Conservation (phyloP, 257 asterid species). For the Solanum rostratum region DNA sequence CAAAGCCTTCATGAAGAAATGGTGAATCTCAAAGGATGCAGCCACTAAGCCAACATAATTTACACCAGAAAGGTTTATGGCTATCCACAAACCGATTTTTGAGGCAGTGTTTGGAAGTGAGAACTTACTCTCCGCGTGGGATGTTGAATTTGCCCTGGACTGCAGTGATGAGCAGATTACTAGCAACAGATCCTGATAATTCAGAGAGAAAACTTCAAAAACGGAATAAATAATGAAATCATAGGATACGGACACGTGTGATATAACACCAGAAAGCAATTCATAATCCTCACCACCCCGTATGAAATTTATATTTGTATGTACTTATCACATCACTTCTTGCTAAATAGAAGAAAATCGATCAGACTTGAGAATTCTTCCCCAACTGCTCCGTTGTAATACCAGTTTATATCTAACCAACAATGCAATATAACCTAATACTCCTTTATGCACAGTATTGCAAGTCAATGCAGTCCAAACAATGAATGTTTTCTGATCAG, state of each 20-base stretch:
- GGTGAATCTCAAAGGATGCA: not conserved
- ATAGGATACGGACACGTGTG: not conserved
- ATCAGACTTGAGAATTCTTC: not conserved
- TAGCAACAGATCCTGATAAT: not conserved
- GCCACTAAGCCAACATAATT: not conserved
- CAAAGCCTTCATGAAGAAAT: not conserved
- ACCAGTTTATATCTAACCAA: not conserved
- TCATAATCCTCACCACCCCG: not conserved
- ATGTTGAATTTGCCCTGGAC: not conserved
- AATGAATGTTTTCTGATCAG: not conserved
- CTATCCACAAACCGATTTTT: not conserved
- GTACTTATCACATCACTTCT: not conserved
- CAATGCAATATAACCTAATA: not conserved
- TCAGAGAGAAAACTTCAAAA: not conserved
- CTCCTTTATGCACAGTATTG: not conserved
- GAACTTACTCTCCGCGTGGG: not conserved
- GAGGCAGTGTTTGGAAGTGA: not conserved
- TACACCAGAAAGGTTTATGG: not conserved
- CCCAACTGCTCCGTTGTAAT: not conserved
- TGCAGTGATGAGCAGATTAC: not conserved
- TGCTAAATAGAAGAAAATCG: not conserved
- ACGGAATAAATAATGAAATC: not conserved
- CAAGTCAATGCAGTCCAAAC: not conserved
- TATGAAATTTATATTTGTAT: not conserved
- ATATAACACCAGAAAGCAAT: not conserved